Percentiles rank a stretch among this genome's conserved stretches.
These are phyloP conservation scores for Striga hermonthica DNA, from an alignment of 305 asterid genomes.

Conservation along the genomic window DNA sequence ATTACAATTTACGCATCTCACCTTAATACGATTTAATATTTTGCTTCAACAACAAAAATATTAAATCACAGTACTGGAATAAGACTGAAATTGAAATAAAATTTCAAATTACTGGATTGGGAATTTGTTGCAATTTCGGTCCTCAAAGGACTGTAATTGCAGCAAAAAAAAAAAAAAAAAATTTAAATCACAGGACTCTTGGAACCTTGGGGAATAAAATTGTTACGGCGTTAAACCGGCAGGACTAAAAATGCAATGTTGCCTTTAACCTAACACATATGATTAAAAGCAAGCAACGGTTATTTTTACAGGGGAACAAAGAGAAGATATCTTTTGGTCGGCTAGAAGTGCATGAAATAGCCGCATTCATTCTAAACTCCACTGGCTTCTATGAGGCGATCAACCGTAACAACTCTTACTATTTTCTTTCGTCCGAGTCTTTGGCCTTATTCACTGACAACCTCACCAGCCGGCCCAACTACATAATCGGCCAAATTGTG, in stretches of 20 bases:
- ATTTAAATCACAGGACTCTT: background rate
- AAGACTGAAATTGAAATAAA: no score
- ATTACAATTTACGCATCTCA: no score
- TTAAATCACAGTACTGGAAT: no score
- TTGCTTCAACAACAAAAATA: no score
- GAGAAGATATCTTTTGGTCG: slow-evolving; percentile 80
- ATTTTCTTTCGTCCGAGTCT: slow-evolving; percentile 86
- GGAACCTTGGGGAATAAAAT: no score
- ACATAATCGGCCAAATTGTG: slow-evolving; percentile 85
- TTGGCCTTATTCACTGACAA: slow-evolving; percentile 75
- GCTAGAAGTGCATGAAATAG: slow-evolving; percentile 75
- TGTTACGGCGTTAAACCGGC: no score
- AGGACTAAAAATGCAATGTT: background rate
- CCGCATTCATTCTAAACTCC: slow-evolving; percentile 82
- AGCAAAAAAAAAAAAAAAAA: no score
- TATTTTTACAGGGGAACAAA: slow-evolving; percentile 57
- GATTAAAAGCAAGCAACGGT: slow-evolving; percentile 45
- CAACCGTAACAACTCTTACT: slow-evolving; percentile 62
- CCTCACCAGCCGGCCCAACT: slow-evolving; percentile 66
- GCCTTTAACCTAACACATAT: background rate
- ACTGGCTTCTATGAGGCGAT: slow-evolving; percentile 79
- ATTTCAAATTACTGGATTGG: no score
- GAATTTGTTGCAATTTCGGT: no score
- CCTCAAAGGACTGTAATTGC: background rate
- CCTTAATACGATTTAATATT: no score